phyloP scores from a whole-genome alignment of 371 early-diverging fungal genomes.

The Circinella minor region DNA sequence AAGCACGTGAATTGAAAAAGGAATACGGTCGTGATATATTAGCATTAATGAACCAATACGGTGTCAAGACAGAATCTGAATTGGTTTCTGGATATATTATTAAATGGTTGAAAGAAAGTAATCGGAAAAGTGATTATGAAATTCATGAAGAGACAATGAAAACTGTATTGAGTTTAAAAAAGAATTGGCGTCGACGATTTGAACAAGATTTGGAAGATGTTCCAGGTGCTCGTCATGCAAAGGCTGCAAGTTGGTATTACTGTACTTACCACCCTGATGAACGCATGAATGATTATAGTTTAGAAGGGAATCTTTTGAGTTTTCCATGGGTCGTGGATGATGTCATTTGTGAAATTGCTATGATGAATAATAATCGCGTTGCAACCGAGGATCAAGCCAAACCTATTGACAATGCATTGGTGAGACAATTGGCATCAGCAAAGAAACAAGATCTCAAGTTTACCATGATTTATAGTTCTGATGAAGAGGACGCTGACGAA shows the following conservation, averaged over 20 bases:
- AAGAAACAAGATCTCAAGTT: background rate
- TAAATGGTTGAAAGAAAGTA: conserved; percentile 40
- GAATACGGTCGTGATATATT: conserved; percentile 59
- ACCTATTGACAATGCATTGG: conserved; percentile 25
- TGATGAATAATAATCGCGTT: conserved; percentile 22
- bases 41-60: conserved; percentile 72
- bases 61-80: conserved; percentile 59
- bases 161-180: conserved; percentile 40
- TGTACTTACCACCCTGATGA: conserved; percentile 65
- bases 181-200: conserved; percentile 30
- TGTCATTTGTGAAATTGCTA: conserved; percentile 60
- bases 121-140: conserved; percentile 50
- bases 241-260: conserved; percentile 82
- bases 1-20: conserved; percentile 46
- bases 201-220: conserved; percentile 23
- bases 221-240: conserved; percentile 25
- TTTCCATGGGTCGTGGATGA: conserved; percentile 73
- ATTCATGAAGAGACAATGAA: conserved; percentile 49
- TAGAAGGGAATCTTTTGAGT: conserved; percentile 44
- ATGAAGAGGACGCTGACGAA: conserved; percentile 4
- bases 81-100: conserved; percentile 50
- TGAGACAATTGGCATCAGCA: background rate
- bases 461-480: background rate
- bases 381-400: background rate
- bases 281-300: conserved; percentile 22